A percentile compares a stretch with the other conserved stretches of the same genome.
Conservation (phyloP, 2,329 filamentous ascomycete genomes). For the Esteya vermicola region DNA sequence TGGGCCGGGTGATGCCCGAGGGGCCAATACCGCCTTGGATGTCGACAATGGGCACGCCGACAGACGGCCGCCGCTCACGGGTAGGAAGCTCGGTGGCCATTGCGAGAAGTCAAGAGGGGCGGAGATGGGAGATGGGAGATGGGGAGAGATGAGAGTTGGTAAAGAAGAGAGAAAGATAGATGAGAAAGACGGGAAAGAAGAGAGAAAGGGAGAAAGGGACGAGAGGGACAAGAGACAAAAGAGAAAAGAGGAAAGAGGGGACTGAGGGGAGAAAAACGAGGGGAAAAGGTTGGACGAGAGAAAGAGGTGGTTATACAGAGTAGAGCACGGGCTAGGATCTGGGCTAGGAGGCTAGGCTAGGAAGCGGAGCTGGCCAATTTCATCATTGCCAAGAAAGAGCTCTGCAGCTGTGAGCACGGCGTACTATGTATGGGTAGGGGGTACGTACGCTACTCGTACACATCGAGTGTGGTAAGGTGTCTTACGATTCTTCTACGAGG, state of each 20-base stretch:
- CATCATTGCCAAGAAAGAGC: too few relatives aligned
- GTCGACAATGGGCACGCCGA: conserved; percentile 70
- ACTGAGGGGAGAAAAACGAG: not conserved
- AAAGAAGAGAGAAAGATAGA: not conserved
- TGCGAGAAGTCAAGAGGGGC: too few relatives aligned
- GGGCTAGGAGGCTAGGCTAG: too few relatives aligned
- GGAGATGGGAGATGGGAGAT: not conserved
- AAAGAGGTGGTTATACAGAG: not conserved
- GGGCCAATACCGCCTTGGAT: conserved; percentile 78
- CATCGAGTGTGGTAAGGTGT: too few relatives aligned
- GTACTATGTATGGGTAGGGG: too few relatives aligned
- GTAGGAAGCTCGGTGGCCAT: conserved; percentile 24
- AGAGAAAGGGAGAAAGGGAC: not conserved
- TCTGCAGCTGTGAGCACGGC: too few relatives aligned
- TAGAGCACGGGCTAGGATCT: too few relatives aligned
- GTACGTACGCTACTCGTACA: too few relatives aligned
- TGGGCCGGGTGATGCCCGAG: conserved; percentile 71
- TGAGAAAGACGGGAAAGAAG: not conserved
- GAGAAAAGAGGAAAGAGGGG: not conserved
- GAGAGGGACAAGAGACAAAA: not conserved
- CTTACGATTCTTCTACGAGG: too few relatives aligned
- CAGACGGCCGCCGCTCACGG: conserved; percentile 70
- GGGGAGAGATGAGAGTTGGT: not conserved
- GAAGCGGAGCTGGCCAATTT: too few relatives aligned
- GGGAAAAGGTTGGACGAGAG: not conserved